Evolutionary conservation across 345 rosid species (phyloP).

Genomic region (Mercurialis annua): DNA sequence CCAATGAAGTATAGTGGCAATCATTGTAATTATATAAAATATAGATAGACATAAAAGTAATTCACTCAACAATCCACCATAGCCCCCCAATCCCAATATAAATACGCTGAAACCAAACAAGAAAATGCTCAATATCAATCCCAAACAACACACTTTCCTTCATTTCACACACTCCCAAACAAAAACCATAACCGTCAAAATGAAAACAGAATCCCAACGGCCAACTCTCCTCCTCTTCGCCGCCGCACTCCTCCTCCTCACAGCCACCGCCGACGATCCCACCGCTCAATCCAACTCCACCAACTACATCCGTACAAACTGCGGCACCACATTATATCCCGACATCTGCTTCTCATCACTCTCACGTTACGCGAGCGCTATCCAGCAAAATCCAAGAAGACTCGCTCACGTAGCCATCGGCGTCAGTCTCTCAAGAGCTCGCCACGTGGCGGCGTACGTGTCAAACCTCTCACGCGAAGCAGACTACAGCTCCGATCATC

Average conservation of each 20-base stretch:
- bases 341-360: constrained; percentile 73
- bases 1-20: constrained; percentile 6
- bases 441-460: constrained; percentile 42
- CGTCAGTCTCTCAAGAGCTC: constrained; percentile 54
- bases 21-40: not conserved
- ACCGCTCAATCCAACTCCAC: constrained; percentile 26
- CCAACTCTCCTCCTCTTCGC: constrained; percentile 21
- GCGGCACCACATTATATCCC: constrained; percentile 74
- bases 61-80: too few species aligned
- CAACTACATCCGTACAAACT: constrained; percentile 73
- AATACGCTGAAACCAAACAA: not conserved
- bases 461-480: constrained; percentile 62
- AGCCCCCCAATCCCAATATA: not conserved
- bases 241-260: constrained; percentile 27
- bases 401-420: constrained; percentile 64
- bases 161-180: not conserved
- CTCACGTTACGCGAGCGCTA: constrained; percentile 49
- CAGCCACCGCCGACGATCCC: constrained; percentile 24
- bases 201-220: constrained; percentile 22
- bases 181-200: not conserved
- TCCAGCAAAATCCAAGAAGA: constrained; percentile 49
- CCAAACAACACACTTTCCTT: not conserved
- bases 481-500: constrained; percentile 46
- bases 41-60: not conserved
- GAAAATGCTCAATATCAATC: too few species aligned